These are phyloP conservation scores for Ustilago nuda DNA, from an alignment of 1,284 basidiomycete genomes.

Conservation along the genomic window DNA sequence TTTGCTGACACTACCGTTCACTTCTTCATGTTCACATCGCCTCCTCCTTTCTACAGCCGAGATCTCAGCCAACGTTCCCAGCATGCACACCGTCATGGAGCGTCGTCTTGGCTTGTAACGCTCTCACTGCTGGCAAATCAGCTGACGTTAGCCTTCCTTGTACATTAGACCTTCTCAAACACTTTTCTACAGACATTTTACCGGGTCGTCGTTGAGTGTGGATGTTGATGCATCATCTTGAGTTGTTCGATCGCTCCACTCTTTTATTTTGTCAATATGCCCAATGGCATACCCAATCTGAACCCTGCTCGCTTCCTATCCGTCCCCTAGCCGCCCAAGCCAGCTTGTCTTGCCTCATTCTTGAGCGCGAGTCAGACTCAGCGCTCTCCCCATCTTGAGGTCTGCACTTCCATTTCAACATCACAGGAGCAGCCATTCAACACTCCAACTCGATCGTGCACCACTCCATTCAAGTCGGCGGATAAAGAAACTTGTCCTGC, in stretches of 20 bases:
- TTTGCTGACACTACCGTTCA: conserved; percentile 1
- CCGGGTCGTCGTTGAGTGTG: background rate
- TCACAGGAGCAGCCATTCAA: background rate
- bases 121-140: background rate
- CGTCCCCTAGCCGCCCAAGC: too few relatives aligned
- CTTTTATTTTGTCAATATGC: too few relatives aligned
- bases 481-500: background rate
- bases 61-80: conserved; percentile 26
- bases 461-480: background rate
- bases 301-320: too few relatives aligned
- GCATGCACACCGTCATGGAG: conserved; percentile 51
- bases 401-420: background rate
- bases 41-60: conserved; percentile 14
- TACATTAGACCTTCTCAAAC: conserved; percentile 29
- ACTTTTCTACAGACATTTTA: background rate
- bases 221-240: background rate
- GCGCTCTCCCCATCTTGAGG: background rate
- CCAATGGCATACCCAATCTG: too few relatives aligned
- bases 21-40: background rate
- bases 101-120: conserved; percentile 39
- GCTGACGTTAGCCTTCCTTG: conserved; percentile 4
- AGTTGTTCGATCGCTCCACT: too few relatives aligned
- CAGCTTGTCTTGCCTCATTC: background rate
- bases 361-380: background rate
- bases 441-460: background rate